These are phyloP conservation scores for Rhizopogon vulgaris DNA, from an alignment of 768 basidiomycete species.

Conservation along the genomic window DNA sequence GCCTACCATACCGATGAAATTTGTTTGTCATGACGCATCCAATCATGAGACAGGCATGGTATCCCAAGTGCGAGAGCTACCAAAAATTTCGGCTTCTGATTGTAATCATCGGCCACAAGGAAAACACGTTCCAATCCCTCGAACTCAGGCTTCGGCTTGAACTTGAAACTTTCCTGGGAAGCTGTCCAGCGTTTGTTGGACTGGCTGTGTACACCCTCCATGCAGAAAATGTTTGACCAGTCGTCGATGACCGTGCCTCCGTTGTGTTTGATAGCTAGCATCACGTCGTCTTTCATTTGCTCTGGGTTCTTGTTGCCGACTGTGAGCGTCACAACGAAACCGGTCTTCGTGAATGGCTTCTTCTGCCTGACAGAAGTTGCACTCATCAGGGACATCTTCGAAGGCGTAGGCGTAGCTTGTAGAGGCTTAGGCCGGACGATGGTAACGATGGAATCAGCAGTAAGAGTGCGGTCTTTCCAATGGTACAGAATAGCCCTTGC, in stretches of 20 bases:
- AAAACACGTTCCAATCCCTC: conserved; percentile 41
- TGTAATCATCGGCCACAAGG: conserved; percentile 58
- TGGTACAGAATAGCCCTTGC: conserved; percentile 40
- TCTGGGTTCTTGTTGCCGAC: conserved; percentile 29
- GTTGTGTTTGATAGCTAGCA: conserved; percentile 36
- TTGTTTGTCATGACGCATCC: conserved; percentile 38
- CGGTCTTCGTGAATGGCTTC: conserved; percentile 42
- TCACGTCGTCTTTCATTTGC: conserved; percentile 37
- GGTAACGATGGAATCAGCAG: conserved; percentile 36
- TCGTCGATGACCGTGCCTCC: conserved; percentile 63
- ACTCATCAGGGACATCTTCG: conserved; percentile 37
- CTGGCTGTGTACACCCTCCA: conserved; percentile 45
- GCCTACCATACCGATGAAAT: conserved; percentile 21
- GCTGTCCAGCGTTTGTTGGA: conserved; percentile 50
- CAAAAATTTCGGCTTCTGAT: conserved; percentile 74
- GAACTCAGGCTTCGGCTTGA: conserved; percentile 33
- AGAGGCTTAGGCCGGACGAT: conserved; percentile 29
- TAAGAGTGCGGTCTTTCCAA: conserved; percentile 52
- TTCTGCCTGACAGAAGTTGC: conserved; percentile 28
- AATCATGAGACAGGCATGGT: conserved; percentile 65
- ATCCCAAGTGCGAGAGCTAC: conserved; percentile 81
- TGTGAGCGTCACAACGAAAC: conserved; percentile 53
- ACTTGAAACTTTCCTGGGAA: conserved; percentile 39
- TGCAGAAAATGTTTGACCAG: conserved; percentile 46
- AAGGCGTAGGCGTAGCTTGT: conserved; percentile 42